phyloP scores from a whole-genome alignment of 176 grass and related monocot species.

The Bolboschoenus planiculmis region DNA sequence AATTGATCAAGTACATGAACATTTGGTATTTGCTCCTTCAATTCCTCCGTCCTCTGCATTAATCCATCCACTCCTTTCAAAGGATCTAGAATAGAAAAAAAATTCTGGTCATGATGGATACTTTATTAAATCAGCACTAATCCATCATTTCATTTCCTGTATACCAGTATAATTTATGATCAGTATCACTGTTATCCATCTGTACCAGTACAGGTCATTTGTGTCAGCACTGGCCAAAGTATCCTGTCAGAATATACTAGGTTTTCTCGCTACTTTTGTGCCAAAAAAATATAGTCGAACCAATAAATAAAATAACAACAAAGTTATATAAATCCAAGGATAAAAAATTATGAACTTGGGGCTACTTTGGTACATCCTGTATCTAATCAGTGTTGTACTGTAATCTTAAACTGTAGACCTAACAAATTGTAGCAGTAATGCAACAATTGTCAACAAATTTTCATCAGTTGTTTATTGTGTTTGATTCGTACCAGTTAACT shows the following conservation, averaged over 20 bases:
- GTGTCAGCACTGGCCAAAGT: background rate
- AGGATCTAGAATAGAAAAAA: slow-evolving; percentile 52
- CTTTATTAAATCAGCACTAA: background rate
- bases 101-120: background rate
- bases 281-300: background rate
- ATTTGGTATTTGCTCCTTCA: slow-evolving; percentile 53
- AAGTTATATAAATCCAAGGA: background rate
- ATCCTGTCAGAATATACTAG: background rate
- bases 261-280: background rate
- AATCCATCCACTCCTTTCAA: slow-evolving; percentile 40
- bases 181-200: background rate
- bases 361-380: background rate
- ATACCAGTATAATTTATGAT: background rate
- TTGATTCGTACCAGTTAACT: slow-evolving; percentile 45
- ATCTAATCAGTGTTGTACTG: background rate
- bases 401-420: background rate
- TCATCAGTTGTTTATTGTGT: background rate
- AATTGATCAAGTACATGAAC: slow-evolving; percentile 57
- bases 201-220: background rate
- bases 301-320: background rate
- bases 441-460: background rate
- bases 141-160: background rate
- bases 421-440: background rate
- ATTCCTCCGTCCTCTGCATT: slow-evolving; percentile 38
- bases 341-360: background rate